Evolutionary conservation across 2,329 filamentous ascomycete genomes (phyloP).

Genomic region (Paraconiothyrium sp.): DNA sequence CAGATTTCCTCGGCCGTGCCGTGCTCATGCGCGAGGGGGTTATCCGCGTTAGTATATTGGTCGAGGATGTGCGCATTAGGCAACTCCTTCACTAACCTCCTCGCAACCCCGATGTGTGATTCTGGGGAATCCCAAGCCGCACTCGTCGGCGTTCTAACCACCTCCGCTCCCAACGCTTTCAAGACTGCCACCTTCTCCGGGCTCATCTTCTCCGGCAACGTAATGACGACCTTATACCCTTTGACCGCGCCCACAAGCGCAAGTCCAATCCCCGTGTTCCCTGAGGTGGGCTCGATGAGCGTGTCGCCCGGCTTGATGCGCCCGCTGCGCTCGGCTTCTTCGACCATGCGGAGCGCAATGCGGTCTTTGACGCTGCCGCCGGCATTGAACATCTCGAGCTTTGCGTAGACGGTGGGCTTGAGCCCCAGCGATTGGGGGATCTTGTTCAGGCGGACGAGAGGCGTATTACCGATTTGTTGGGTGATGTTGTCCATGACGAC

Average conservation of each 20-base stretch:
- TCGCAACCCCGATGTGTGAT: constrained; percentile 95
- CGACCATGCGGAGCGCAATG: constrained; percentile 96
- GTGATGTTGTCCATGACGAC: constrained; percentile 73
- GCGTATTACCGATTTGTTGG: constrained; percentile 93
- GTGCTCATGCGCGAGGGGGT: constrained; percentile 90
- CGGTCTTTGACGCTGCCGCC: constrained; percentile 94
- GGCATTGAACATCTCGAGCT: constrained; percentile 92
- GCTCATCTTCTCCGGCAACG: constrained; percentile 98
- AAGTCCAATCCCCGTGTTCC: constrained; percentile 96
- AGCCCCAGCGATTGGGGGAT: constrained; percentile 91
- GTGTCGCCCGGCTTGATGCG: constrained; percentile 97
- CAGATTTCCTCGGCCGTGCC: constrained; percentile 98
- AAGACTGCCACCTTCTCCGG: constrained; percentile 97
- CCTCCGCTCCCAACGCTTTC: constrained; percentile 92
- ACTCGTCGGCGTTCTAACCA: constrained; percentile 96
- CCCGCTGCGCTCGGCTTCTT: constrained; percentile 89
- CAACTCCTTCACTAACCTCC: constrained; percentile 89
- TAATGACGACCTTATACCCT: constrained; percentile 98
- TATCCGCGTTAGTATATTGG: constrained; percentile 92
- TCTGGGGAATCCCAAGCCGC: constrained; percentile 95
- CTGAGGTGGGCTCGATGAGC: constrained; percentile 96
- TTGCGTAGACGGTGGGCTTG: constrained; percentile 87
- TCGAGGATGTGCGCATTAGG: constrained; percentile 97
- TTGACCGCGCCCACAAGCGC: constrained; percentile 95
- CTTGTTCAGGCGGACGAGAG: constrained; percentile 92